Base-by-base conservation (phyloP, 2,329 filamentous ascomycete genomes). In the Podosphaera fusca region DNA sequence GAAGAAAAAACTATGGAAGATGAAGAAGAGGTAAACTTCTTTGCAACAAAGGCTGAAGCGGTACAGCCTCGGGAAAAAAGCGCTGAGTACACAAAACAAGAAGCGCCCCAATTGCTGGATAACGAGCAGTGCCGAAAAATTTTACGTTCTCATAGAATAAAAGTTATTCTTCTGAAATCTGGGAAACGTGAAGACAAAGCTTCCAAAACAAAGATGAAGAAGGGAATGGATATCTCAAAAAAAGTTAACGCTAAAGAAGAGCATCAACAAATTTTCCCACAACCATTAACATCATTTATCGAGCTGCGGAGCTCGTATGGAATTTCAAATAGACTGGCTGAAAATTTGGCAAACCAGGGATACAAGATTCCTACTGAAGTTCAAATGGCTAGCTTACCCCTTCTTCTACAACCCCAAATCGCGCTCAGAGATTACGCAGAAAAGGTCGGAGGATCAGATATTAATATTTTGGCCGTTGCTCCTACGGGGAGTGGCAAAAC, bases 401-500 rank as follows among this genome's bases (percentile, higher is more conserved):
- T 96, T 51, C 72, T 96, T 40, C 71, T 96, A 35, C 70, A 74
- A 14, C 74, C 78, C 0, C 71, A 74, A 60, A 71, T 69, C 57
- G 77, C 77, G 0, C 69, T 80, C 35, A 59, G 66, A n/a, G 64
- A 67, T 49, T 63, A 68, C 29, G 66, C 66, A 10, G 67, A 67
- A 3, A 69, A 63, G 2, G 57, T 61, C 29, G 60, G 60, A 58
- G 57, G 59, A 49, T 57, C 67, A 33, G 65, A 65, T 30, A 73
- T 90, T 3, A 83, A 98, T 71, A 79, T 98, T 45, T 70, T 98
- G 60, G 86, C 87, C 0, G 81, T 96, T 49, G 92, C 92, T 2
- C 92, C 92, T 1, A 98, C 92, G 0, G 92, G 92, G 31, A 96
- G 90, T 68, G 92, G 92, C 50, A 98, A 98, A 74, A 98, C 92